Conservation (phyloP, 805 yeast species). For the Candida golubevii region DNA sequence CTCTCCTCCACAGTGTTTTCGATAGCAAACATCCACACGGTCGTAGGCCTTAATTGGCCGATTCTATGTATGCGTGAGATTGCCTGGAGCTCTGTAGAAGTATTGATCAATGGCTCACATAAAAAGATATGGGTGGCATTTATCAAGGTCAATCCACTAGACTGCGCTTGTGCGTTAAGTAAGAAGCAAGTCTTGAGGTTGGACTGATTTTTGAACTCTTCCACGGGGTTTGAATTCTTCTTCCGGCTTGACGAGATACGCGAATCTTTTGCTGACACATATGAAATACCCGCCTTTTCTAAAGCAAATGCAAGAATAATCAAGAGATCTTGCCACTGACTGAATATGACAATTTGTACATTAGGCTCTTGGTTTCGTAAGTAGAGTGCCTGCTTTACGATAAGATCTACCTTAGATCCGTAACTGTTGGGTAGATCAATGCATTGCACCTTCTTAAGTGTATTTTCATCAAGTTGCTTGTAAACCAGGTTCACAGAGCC, state of each 20-base stretch:
- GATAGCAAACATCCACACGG: slow-evolving; percentile 89
- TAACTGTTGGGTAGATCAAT: slow-evolving; percentile 40
- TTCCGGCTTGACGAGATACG: slow-evolving; percentile 5
- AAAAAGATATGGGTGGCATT: slow-evolving; percentile 91
- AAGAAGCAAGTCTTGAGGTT: slow-evolving; percentile 74
- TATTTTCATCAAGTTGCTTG: slow-evolving; percentile 38
- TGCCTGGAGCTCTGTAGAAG: slow-evolving; percentile 86
- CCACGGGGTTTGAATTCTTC: slow-evolving; percentile 29
- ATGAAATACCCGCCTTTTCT: slow-evolving; percentile 50
- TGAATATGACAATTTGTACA: slow-evolving; percentile 81
- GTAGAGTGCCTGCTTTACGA: slow-evolving; percentile 67
- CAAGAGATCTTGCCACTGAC: slow-evolving; percentile 83
- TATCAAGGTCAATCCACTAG: slow-evolving; percentile 84
- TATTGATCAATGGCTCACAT: slow-evolving; percentile 88
- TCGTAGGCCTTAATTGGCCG: slow-evolving; percentile 78
- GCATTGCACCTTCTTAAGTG: slow-evolving; percentile 42
- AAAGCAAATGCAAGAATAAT: slow-evolving; percentile 64
- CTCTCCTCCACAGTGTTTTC: slow-evolving; percentile 86
- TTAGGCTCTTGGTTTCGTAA: slow-evolving; percentile 51
- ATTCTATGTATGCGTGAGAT: slow-evolving; percentile 88
- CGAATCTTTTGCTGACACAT: slow-evolving; percentile 51
- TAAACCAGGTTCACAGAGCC: slow-evolving; percentile 28
- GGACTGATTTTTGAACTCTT: slow-evolving; percentile 54
- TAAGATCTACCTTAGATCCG: slow-evolving; percentile 85
- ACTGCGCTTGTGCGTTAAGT: slow-evolving; percentile 79